These are phyloP conservation scores for Letharia lupina DNA, from an alignment of 495 filamentous ascomycete genomes.

Conservation along the genomic window DNA sequence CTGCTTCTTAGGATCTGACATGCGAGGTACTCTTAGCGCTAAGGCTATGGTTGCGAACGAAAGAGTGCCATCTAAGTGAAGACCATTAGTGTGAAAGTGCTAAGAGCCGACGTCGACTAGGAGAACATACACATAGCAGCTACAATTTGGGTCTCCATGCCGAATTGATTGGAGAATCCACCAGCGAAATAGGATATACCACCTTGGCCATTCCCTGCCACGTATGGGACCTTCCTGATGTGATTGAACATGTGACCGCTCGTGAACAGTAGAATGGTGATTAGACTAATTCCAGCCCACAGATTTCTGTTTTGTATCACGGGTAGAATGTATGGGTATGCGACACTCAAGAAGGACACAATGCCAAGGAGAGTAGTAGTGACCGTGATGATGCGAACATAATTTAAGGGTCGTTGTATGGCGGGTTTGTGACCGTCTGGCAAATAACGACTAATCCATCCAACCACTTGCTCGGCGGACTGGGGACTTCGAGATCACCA, in stretches of 20 bases:
- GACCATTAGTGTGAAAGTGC: slow-evolving; percentile 23
- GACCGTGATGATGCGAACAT: slow-evolving; percentile 59
- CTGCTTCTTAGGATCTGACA: slow-evolving; percentile 66
- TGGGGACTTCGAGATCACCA: slow-evolving; percentile 45
- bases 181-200: slow-evolving; percentile 86
- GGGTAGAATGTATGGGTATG: slow-evolving; percentile 78
- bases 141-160: slow-evolving; percentile 92
- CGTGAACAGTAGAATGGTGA: slow-evolving; percentile 88
- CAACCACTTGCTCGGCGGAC: slow-evolving; percentile 66
- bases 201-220: slow-evolving; percentile 74
- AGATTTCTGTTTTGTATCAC: slow-evolving; percentile 82
- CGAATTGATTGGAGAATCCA: slow-evolving; percentile 92
- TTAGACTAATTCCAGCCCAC: slow-evolving; percentile 86
- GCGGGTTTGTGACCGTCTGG: slow-evolving; percentile 63
- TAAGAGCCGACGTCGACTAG: background rate
- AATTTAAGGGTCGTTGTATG: slow-evolving; percentile 81
- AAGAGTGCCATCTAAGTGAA: slow-evolving; percentile 69
- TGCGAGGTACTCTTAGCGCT: slow-evolving; percentile 83
- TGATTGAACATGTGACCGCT: slow-evolving; percentile 99
- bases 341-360: slow-evolving; percentile 59
- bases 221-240: slow-evolving; percentile 94
- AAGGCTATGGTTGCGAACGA: slow-evolving; percentile 85
- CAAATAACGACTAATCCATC: slow-evolving; percentile 71
- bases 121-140: slow-evolving; percentile 81
- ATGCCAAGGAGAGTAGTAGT: slow-evolving; percentile 59